Evolutionary conservation across 73 alveolate species (phyloP).

Genomic region (Paramecium tetraurelia): DNA sequence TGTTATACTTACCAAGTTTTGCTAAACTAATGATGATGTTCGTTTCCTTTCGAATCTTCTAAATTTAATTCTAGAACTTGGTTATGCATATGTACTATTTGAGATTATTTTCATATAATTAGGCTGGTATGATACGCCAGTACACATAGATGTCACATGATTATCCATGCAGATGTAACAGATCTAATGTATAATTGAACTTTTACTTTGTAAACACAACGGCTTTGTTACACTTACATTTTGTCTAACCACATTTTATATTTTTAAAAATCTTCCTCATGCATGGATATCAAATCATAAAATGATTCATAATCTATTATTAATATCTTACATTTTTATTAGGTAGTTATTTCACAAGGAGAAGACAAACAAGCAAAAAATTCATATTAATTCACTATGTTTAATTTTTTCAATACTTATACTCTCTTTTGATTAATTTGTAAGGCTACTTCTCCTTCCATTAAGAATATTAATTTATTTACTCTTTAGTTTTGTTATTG

Average conservation of each 20-base stretch:
- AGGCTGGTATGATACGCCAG: background rate
- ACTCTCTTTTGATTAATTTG: background rate
- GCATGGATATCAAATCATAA: background rate
- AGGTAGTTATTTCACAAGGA: background rate
- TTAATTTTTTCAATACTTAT: background rate
- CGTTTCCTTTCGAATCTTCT: conserved; percentile 10
- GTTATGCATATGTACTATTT: background rate
- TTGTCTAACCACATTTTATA: conserved; percentile 23
- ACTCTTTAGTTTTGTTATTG: background rate
- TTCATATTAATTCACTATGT: background rate
- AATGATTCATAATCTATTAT: background rate
- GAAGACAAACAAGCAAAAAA: background rate
- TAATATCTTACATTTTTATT: background rate
- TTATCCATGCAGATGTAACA: conserved; percentile 7
- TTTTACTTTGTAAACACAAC: background rate
- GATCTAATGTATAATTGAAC: background rate
- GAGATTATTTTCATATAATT: background rate
- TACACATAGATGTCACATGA: background rate
- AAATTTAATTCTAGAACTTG: background rate
- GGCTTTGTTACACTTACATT: background rate
- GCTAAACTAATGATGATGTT: background rate
- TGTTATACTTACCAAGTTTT: background rate
- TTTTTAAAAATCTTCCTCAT: background rate
- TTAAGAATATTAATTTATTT: background rate
- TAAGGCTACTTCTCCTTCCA: background rate